These are phyloP conservation scores for Balakata baccata DNA, from an alignment of 345 rosid genomes.

Conservation along the genomic window DNA sequence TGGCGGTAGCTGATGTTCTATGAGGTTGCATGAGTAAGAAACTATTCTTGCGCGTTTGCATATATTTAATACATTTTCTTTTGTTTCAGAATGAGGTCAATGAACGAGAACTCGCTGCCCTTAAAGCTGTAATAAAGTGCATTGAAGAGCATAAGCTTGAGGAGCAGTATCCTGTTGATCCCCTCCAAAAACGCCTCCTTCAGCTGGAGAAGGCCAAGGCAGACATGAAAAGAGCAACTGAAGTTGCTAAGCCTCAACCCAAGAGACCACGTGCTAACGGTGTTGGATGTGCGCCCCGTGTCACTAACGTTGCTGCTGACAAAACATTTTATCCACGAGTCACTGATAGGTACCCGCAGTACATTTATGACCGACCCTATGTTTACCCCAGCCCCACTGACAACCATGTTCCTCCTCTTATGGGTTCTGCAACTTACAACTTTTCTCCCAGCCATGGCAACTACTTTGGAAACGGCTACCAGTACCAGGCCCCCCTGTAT, in stretches of 20 bases:
- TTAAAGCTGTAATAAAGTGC: conserved; percentile 83
- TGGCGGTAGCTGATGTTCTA: not conserved
- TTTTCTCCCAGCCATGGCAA: conserved; percentile 72
- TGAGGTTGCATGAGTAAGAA: not conserved
- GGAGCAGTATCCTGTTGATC: conserved; percentile 68
- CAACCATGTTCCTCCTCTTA: conserved; percentile 54
- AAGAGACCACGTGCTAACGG: conserved; percentile 83
- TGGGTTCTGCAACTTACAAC: conserved; percentile 60
- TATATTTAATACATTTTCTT: conserved; percentile 4
- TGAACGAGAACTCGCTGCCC: conserved; percentile 79
- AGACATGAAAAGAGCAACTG: conserved; percentile 81
- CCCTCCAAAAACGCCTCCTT: conserved; percentile 63
- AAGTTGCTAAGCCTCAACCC: conserved; percentile 81
- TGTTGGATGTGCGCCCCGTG: conserved; percentile 60
- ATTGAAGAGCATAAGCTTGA: conserved; percentile 94
- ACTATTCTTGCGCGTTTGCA: not conserved
- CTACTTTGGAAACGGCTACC: conserved; percentile 92
- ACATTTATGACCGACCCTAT: conserved; percentile 75
- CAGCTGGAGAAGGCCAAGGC: conserved; percentile 94
- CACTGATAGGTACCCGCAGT: conserved; percentile 70
- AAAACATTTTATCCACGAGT: conserved; percentile 66
- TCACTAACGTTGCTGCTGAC: conserved; percentile 40
- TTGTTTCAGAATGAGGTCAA: conserved; percentile 61
- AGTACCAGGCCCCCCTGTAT: conserved; percentile 73
- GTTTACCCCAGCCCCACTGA: conserved; percentile 56